phyloP scores from a whole-genome alignment of 257 asterid genomes.

The Salvia rosmarinus region DNA sequence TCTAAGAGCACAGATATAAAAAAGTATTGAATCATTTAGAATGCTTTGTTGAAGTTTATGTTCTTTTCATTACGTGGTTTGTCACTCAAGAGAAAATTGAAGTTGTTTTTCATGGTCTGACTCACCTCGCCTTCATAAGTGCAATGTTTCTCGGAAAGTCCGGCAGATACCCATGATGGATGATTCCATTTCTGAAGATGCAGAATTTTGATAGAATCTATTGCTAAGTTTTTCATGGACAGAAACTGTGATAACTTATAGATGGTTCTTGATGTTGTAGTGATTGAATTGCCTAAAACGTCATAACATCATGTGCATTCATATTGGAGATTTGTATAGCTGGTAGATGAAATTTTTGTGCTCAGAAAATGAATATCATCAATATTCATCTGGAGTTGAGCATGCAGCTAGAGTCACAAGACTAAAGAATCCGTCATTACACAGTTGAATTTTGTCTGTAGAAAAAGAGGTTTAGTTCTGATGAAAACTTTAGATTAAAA shows the following conservation, averaged over 20 bases:
- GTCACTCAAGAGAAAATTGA: neutral
- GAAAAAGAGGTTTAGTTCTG: too few species aligned
- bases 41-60: neutral
- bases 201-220: neutral
- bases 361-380: conserved; percentile 8
- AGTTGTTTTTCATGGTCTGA: neutral
- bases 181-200: neutral
- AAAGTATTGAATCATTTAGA: neutral
- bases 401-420: conserved; percentile 1
- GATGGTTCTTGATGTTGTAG: conserved; percentile 6
- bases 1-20: neutral
- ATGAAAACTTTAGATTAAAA: too few species aligned
- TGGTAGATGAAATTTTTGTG: neutral
- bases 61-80: neutral
- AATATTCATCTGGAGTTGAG: neutral
- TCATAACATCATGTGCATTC: neutral
- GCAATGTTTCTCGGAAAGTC: conserved; percentile 2
- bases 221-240: neutral
- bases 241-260: conserved; percentile 3
- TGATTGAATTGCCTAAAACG: conserved; percentile 8
- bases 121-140: neutral
- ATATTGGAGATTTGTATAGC: neutral
- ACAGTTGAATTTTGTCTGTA: neutral
- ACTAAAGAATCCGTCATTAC: neutral
- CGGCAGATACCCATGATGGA: neutral